These are phyloP conservation scores for Backusella australiensis DNA, from an alignment of 192 early-diverging fungal species.

Conservation along the genomic window DNA sequence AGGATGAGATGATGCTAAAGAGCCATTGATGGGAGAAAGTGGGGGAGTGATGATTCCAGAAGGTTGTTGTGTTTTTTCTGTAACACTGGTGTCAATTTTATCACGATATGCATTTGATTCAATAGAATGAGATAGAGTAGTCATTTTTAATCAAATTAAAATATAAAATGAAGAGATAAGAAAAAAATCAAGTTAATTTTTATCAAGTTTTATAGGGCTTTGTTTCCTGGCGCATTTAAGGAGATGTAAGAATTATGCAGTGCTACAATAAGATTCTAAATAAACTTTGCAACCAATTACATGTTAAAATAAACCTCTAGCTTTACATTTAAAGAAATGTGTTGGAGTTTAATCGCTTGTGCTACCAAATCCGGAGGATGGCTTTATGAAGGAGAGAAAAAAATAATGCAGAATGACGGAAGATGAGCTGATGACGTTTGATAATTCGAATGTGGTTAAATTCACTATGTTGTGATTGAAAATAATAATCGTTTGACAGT, in stretches of 20 bases:
- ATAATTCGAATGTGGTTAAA: background rate
- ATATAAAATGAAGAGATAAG: background rate
- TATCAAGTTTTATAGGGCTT: background rate
- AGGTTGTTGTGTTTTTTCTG: background rate
- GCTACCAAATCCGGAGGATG: background rate
- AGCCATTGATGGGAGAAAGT: background rate
- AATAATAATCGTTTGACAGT: background rate
- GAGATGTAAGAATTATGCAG: background rate
- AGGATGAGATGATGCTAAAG: slow-evolving; percentile 2
- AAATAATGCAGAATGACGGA: background rate
- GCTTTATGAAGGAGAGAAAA: background rate
- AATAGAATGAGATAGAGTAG: background rate
- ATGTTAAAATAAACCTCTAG: background rate
- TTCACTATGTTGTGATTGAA: background rate
- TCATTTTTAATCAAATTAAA: slow-evolving; percentile 3
- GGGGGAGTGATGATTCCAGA: background rate
- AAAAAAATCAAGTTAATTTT: background rate
- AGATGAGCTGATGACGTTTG: background rate
- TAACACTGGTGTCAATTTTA: background rate
- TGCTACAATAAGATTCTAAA: background rate
- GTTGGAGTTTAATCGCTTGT: background rate
- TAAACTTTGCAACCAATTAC: background rate
- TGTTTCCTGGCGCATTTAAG: background rate
- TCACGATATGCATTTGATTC: background rate
- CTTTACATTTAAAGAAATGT: background rate